Evolutionary conservation across 257 asterid species (phyloP), one percentile per base, ranked within the genome.

Genomic region (Mentha longifolia): DNA sequence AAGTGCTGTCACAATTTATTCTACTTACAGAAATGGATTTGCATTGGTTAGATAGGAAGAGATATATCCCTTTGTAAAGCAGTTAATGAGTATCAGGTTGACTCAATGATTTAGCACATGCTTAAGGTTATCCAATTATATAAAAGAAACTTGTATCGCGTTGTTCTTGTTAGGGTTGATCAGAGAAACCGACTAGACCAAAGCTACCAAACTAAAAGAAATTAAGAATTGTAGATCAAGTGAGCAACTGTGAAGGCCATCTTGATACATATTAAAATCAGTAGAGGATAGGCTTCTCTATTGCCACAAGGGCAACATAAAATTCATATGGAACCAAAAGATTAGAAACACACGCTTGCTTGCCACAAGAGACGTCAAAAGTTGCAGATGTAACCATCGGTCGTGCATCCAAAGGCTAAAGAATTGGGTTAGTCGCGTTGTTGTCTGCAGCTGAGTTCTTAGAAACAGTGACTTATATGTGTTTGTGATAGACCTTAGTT

Each of bases 11-110:
- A 39, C 14, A 67, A 42, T 65, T 13, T 7, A 35, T 35, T 35
- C 6, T 31, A 28, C 58, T 73, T 54, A 8, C 43, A 65, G 47
- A 54, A 55, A 31, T 74, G 35, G 67, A 65, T 30, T 7, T 31
- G 15, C 56, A 31, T 74, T 39, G 16, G 37, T 61, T 16, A 15
- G 20, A 54, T 51, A 13, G 33, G 9, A 49, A 52, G 16, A 6
- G 12, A 51, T 20, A 4, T 22, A 42, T 58, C 22, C 42, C 67
- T 22, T 17, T 50, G 42, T 22, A 30, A 57, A 19, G 20, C 58
- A 43, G 50, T 50, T 45, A 4, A n/a, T 28, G 8, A 6, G 16
- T 47, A 60, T 19, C 51, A 50, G 42, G 63, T 45, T n/a, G 45
- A 25, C 51, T 28, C 43, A 11, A 57, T 56, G 20, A 68, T 68